Percentiles rank a stretch among this genome's conserved stretches.
These are phyloP conservation scores for Marsdenia floribunda DNA, from an alignment of 257 asterid species.

Conservation along the genomic window DNA sequence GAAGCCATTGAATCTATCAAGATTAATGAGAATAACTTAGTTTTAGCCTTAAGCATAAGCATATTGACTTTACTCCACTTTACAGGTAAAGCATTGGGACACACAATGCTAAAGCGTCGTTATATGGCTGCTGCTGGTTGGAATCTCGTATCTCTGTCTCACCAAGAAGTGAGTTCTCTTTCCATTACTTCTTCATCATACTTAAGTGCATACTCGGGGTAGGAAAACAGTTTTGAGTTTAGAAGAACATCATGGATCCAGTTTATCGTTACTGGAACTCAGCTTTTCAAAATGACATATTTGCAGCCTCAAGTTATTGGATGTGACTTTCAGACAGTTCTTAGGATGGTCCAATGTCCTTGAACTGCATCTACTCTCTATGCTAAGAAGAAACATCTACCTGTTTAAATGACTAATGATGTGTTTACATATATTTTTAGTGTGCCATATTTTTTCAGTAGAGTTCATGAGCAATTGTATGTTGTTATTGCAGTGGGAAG, in stretches of 20 bases:
- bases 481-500: conserved; percentile 79
- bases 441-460: background rate
- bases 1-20: background rate
- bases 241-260: background rate
- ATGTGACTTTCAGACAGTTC: background rate
- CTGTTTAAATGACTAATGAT: background rate
- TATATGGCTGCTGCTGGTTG: conserved; percentile 80
- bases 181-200: background rate
- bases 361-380: background rate
- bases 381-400: background rate
- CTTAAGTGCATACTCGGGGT: background rate
- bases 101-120: conserved; percentile 84
- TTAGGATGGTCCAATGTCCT: background rate
- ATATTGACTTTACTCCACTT: conserved; percentile 14
- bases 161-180: conserved; percentile 63
- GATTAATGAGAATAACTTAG: background rate
- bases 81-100: conserved; percentile 79
- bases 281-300: no score
- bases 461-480: background rate
- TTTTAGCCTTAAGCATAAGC: background rate
- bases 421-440: background rate
- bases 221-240: background rate
- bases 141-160: conserved; percentile 61
- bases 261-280: background rate
- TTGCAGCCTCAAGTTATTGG: background rate